Evolutionary conservation across 768 basidiomycete genomes (phyloP), one percentile per base, ranked within the genome.

Genomic region (Leccinum ochraceum): DNA sequence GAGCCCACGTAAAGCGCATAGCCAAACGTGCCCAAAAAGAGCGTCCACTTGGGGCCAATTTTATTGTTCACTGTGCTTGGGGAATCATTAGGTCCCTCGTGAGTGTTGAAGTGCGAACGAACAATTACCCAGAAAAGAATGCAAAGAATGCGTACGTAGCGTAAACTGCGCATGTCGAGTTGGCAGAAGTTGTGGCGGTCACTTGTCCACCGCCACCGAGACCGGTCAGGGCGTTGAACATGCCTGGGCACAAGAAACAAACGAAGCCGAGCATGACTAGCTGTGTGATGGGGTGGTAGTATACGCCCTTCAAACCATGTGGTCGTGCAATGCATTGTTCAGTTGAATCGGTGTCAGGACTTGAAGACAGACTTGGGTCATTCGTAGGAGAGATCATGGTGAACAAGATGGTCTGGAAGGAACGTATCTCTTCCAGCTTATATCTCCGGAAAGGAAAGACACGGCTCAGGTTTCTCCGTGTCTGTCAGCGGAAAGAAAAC

Each of bases 181-280:
- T 90, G n/a, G 90, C 85, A 68, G 81, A 83, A 11, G 85, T 88
- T 6, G 78, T 79, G 13, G 83, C 68, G 67, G 89, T 86, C 44
- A 90, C 69, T 74, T 89, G 87, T 4, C 92, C 92, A 54, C 88
- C 90, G 51, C 81, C 90, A 4, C 92, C 92, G 53, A 95, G 79
- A 28, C 92, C 90, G 61, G 84, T 88, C 63, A 92, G 75, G 2
- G 90, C 86, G 67, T 93, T 93, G 75, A 90, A 93, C 58, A 92
- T 81, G 58, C 90, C 90, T 72, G 75, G 75, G 57, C 76, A 64
- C 84, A 86, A 84, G 70, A 86, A 86, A 63, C 73, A 72, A 50
- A 90, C 84, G 50, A 92, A 80, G 51, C 89, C 90, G 49, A 91
- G 79, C 79, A 92, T 79, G 28, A 51, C 46, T 57, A 88, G 76